phyloP scores from a whole-genome alignment of 768 basidiomycete species.

The Leccinellum luteum region DNA sequence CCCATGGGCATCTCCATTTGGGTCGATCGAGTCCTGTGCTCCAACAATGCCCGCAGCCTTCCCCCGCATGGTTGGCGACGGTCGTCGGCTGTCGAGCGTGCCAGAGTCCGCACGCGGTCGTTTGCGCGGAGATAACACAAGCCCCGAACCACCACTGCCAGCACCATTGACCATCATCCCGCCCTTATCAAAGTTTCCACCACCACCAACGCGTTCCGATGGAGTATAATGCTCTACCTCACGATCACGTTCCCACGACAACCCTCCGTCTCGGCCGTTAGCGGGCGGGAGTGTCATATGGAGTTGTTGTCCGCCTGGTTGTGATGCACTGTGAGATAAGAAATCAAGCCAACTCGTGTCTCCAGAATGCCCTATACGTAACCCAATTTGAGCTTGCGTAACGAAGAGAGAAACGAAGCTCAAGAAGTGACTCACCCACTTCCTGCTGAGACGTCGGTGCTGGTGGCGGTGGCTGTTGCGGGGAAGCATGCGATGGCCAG shows the following conservation, averaged over 20 bases:
- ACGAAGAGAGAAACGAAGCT: neutral
- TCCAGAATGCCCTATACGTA: conserved; percentile 21
- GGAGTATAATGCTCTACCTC: conserved; percentile 28
- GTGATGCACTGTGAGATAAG: conserved; percentile 27
- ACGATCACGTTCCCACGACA: conserved; percentile 34
- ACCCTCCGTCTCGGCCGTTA: conserved; percentile 21
- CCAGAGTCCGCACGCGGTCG: conserved; percentile 26
- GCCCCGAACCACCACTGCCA: conserved; percentile 7
- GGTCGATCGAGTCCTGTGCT: conserved; percentile 16
- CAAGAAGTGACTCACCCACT: conserved; percentile 15
- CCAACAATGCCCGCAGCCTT: conserved; percentile 6
- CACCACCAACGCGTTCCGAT: conserved; percentile 26
- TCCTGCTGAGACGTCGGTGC: conserved; percentile 23
- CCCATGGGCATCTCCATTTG: conserved; percentile 15
- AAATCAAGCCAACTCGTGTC: conserved; percentile 36
- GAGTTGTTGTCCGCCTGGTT: conserved; percentile 22
- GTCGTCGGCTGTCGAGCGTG: conserved; percentile 17
- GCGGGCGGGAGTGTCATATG: conserved; percentile 30
- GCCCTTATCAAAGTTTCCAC: conserved; percentile 6
- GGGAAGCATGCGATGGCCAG: conserved; percentile 32
- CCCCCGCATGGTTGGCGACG: conserved; percentile 17
- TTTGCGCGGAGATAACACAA: conserved; percentile 27
- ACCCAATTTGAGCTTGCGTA: conserved; percentile 1
- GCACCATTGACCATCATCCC: neutral
- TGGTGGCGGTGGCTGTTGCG: conserved; percentile 20